phyloP scores from a whole-genome alignment of 306 rosid species.

The Castanea sativa region DNA sequence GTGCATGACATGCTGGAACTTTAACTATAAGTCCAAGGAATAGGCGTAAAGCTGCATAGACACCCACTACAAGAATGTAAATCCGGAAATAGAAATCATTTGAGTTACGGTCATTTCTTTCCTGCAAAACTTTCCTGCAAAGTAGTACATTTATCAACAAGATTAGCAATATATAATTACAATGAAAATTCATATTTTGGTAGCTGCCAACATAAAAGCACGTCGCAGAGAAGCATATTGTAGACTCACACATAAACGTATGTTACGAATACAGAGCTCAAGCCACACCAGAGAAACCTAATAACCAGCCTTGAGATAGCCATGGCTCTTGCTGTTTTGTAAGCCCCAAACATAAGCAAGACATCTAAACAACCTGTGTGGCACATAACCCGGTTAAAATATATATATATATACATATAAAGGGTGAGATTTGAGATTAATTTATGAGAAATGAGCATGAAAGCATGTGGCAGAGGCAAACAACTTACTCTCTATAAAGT shows the following conservation, averaged over 20 bases:
- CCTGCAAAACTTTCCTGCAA: constrained; percentile 93
- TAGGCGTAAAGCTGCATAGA: constrained; percentile 73
- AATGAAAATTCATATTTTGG: constrained; percentile 3
- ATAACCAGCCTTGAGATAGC: constrained; percentile 93
- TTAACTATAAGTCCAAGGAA: constrained; percentile 60
- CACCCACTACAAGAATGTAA: constrained; percentile 80
- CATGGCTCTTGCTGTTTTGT: constrained; percentile 93
- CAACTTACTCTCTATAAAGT: constrained; percentile 74
- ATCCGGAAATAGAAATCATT: constrained; percentile 85
- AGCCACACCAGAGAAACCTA: constrained; percentile 90
- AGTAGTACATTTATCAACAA: constrained; percentile 12
- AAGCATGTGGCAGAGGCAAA: constrained; percentile 16
- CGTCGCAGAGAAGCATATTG: constrained; percentile 2
- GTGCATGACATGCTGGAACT: constrained; percentile 79
- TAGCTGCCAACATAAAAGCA: constrained; percentile 8
- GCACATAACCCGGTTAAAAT: constrained; percentile 10
- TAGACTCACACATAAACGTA: constrained; percentile 77
- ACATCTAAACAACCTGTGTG: constrained; percentile 75
- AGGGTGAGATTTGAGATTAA: constrained; percentile 12
- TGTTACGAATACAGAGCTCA: constrained; percentile 65
- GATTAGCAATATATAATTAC: neutral
- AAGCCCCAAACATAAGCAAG: constrained; percentile 92
- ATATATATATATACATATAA: neutral
- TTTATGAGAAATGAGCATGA: neutral
- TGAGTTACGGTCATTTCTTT: constrained; percentile 56